A percentile compares a stretch with the other conserved stretches of the same genome.
Conservation (phyloP, 306 rosid species). For the Albizia julibrissin region DNA sequence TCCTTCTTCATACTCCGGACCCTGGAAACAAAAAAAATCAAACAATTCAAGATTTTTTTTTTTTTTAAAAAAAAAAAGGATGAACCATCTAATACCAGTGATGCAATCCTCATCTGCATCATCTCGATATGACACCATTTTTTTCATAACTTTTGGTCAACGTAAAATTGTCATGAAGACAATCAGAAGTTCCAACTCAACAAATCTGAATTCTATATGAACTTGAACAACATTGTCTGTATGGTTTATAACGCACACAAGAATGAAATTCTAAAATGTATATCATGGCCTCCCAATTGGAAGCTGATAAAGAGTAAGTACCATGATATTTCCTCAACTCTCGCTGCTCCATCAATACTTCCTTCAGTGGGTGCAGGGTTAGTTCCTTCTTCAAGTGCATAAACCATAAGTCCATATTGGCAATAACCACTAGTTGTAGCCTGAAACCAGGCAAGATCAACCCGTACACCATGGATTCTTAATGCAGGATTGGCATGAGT, state of each 20-base stretch:
- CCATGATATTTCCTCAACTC: slow-evolving; percentile 63
- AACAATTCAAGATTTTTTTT: neutral
- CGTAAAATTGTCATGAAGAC: neutral
- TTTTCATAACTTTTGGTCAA: neutral
- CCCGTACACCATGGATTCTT: slow-evolving; percentile 63
- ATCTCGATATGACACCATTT: slow-evolving; percentile 7
- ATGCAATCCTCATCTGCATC: slow-evolving; percentile 10
- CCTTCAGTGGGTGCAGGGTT: slow-evolving; percentile 36
- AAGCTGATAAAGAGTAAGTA: slow-evolving; percentile 38
- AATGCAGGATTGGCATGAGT: slow-evolving; percentile 87
- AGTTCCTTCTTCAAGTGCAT: slow-evolving; percentile 57
- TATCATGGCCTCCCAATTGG: neutral
- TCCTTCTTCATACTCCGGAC: slow-evolving; percentile 47
- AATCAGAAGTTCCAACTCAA: neutral
- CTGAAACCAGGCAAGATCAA: slow-evolving; percentile 93
- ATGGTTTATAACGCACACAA: neutral
- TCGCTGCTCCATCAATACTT: slow-evolving; percentile 50
- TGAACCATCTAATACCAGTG: slow-evolving; percentile 11
- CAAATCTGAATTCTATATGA: neutral
- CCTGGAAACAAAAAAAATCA: slow-evolving; percentile 38
- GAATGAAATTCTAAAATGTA: neutral
- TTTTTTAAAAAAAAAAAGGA: neutral
- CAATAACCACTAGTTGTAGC: slow-evolving; percentile 85
- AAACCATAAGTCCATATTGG: slow-evolving; percentile 85
- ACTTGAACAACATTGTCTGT: neutral